Conservation (phyloP, 352 stramenopile species). For the Blastocystis sp. region DNA sequence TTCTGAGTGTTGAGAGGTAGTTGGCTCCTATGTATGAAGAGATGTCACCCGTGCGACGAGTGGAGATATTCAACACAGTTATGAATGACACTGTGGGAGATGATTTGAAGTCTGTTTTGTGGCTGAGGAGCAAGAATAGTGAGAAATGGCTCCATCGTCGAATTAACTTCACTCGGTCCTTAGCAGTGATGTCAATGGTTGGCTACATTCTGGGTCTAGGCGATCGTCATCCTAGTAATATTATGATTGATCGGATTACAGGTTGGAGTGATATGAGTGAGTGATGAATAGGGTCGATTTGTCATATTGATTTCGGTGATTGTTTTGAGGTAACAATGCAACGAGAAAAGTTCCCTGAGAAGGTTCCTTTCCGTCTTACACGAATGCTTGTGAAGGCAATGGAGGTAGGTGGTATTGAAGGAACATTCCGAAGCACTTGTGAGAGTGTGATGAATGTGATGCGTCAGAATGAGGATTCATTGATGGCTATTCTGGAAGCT, state of each 20-base stretch:
- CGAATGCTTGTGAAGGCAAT: slow-evolving; percentile 97
- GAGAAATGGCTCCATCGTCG: slow-evolving; percentile 95
- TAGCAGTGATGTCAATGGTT: slow-evolving; percentile 98
- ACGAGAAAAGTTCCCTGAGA: slow-evolving; percentile 96
- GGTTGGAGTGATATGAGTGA: neutral
- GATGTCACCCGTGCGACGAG: slow-evolving; percentile 92
- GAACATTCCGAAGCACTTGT: slow-evolving; percentile 94
- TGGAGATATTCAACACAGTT: slow-evolving; percentile 91
- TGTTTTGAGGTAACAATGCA: slow-evolving; percentile 98
- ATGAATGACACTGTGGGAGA: slow-evolving; percentile 77
- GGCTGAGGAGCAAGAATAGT: slow-evolving; percentile 94
- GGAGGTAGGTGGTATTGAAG: slow-evolving; percentile 97
- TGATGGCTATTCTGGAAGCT: slow-evolving; percentile 98
- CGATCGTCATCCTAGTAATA: slow-evolving; percentile 96
- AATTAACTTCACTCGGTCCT: slow-evolving; percentile 91
- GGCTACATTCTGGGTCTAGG: slow-evolving; percentile 98
- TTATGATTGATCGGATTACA: slow-evolving; percentile 88
- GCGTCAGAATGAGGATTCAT: slow-evolving; percentile 90
- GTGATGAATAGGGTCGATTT: slow-evolving; percentile 75
- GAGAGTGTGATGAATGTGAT: slow-evolving; percentile 95
- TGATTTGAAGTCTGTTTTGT: slow-evolving; percentile 97
- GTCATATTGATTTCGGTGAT: slow-evolving; percentile 95
- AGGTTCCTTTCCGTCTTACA: slow-evolving; percentile 97
- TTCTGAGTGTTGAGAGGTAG: neutral
- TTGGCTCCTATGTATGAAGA: slow-evolving; percentile 88